Evolutionary conservation across 192 early-diverging fungal species (phyloP), one percentile per base, ranked within the genome.

Genomic region (Entrophospora sp.): DNA sequence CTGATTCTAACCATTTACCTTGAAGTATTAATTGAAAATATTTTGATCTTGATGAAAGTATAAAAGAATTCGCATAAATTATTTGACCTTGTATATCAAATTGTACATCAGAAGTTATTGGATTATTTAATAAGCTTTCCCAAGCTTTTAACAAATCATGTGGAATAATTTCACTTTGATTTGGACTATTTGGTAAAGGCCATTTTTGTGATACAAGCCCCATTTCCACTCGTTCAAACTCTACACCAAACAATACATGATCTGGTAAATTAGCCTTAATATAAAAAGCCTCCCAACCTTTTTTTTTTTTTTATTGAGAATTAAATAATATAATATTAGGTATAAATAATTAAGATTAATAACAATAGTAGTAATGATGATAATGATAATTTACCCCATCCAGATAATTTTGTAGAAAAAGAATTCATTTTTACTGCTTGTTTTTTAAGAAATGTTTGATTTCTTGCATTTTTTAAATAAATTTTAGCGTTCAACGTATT

Each of bases 21-120:
- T 53, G 64, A 40, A 66, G 55, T 55, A 66, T 28, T 9, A 22
- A 22, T 40, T 22, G 27, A 42, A 66, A 66, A 53, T 66, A 66
- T 40, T 52, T 55, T 1, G 64, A 66, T 31, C 64, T 35, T 35
- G 18, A 20, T 6, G 37, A 35, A 40, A 66, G 51, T 22, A 66
- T 53, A 7, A 37, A 20, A 36, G 35, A 40, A 66, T 53, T 66
- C 5, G 64, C 64, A 30, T 66, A 66, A 40, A 66, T 52, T 32
- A 27, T 37, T 20, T 28, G 12, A 0, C 64, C 64, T 31, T 66
- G 49, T 27, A 66, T 30, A 40, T 48, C 55, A 30, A 66, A 66
- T 30, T 66, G 64, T 27, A 52, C 48, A 43, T 66, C 64, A 2
- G 49, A 20, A 4, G 18, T 66, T 27, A 14, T 30, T 8, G 49